phyloP scores from a whole-genome alignment of 495 filamentous ascomycete species.

The Pseudevernia furfuracea region DNA sequence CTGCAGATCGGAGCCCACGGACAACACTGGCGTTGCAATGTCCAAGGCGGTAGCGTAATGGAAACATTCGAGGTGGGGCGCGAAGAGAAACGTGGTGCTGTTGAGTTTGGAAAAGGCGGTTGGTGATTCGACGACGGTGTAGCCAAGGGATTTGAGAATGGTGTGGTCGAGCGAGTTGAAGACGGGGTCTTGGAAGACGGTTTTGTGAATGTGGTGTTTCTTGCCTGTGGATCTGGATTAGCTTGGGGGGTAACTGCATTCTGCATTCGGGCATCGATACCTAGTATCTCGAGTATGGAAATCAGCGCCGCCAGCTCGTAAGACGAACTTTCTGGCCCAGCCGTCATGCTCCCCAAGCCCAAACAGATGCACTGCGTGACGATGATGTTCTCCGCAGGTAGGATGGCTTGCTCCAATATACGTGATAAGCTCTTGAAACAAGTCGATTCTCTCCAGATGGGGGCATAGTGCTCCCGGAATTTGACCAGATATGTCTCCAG shows the following conservation, averaged over 20 bases:
- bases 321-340: conserved; percentile 27
- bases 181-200: conserved; percentile 62
- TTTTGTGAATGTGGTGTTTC: conserved; percentile 5
- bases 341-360: conserved; percentile 48
- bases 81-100: conserved; percentile 52
- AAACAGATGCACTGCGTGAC: conserved; percentile 39
- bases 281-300: conserved; percentile 40
- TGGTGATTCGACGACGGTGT: conserved; percentile 51
- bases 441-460: conserved; percentile 13
- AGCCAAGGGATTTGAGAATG: conserved; percentile 47
- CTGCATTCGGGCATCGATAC: background rate
- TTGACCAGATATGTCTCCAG: conserved; percentile 33
- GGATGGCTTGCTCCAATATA: conserved; percentile 9
- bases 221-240: background rate
- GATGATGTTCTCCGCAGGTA: background rate
- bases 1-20: conserved; percentile 33
- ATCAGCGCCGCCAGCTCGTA: conserved; percentile 58
- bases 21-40: conserved; percentile 32
- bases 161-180: conserved; percentile 55
- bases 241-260: background rate
- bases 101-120: conserved; percentile 48
- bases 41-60: conserved; percentile 35
- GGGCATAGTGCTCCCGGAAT: conserved; percentile 11
- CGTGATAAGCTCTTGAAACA: conserved; percentile 6
- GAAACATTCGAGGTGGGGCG: conserved; percentile 32